phyloP scores from a whole-genome alignment of 2,329 filamentous ascomycete species.

The Alternaria novae-zelandiae region DNA sequence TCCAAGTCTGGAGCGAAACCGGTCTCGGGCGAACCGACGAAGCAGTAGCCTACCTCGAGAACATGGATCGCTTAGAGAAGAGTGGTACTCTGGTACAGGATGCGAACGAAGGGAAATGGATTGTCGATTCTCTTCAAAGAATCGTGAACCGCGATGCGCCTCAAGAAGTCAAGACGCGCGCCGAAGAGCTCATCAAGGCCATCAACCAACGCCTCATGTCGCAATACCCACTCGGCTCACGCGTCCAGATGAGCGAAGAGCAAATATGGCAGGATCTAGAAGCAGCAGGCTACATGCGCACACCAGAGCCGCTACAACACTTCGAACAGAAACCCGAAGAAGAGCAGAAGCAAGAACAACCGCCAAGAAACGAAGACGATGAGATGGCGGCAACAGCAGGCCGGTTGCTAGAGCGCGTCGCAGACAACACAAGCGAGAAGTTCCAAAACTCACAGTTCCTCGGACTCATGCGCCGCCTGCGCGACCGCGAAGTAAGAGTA shows the following conservation, averaged over 20 bases:
- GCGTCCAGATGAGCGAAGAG: conserved; percentile 28
- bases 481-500: conserved; percentile 74
- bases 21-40: conserved; percentile 35
- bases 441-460: conserved; percentile 82
- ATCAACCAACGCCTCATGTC: conserved; percentile 48
- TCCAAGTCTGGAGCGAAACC: conserved; percentile 43
- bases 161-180: conserved; percentile 32
- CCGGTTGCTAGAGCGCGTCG: conserved; percentile 71
- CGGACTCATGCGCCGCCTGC: conserved; percentile 75
- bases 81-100: conserved; percentile 36
- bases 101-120: conserved; percentile 42
- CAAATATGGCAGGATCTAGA: conserved; percentile 39
- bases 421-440: conserved; percentile 72
- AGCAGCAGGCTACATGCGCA: conserved; percentile 38
- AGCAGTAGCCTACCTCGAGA: conserved; percentile 32
- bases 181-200: conserved; percentile 34
- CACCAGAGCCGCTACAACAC: conserved; percentile 20
- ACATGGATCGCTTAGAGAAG: conserved; percentile 33
- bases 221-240: conserved; percentile 37
- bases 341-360: conserved; percentile 32
- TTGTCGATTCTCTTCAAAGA: conserved; percentile 40
- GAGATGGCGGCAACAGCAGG: conserved; percentile 76
- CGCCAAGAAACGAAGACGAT: conserved; percentile 59
- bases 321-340: conserved; percentile 36
- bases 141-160: conserved; percentile 34